These are phyloP conservation scores for Aschersonia sp. DNA, from an alignment of 2,329 filamentous ascomycete genomes.

Conservation along the genomic window DNA sequence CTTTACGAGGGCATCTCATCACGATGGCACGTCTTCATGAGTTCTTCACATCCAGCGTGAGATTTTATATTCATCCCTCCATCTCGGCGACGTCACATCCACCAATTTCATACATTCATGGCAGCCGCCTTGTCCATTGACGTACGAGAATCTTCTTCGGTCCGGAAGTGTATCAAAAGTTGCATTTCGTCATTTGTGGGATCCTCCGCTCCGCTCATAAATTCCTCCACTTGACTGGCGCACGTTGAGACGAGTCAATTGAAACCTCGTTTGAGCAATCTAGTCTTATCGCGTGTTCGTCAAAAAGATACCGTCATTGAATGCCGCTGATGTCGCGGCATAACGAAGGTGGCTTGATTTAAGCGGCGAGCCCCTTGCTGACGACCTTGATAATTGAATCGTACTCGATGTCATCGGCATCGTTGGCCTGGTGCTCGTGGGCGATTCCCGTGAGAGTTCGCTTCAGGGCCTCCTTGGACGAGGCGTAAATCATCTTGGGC, in stretches of 20 bases:
- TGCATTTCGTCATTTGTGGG: background rate
- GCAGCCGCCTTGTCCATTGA: background rate
- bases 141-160: background rate
- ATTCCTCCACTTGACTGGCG: too few species aligned
- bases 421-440: slow-evolving; percentile 71
- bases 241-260: too few species aligned
- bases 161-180: background rate
- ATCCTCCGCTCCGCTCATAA: background rate
- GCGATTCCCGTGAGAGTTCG: slow-evolving; percentile 62
- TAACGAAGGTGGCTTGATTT: slow-evolving; percentile 9
- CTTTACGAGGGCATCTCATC: background rate
- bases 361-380: slow-evolving; percentile 45
- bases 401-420: slow-evolving; percentile 69
- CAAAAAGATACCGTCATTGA: background rate
- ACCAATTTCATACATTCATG: background rate
- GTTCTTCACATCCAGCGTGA: background rate
- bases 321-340: background rate
- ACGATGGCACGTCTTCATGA: background rate
- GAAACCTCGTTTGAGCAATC: too few species aligned
- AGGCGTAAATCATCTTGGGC: slow-evolving; percentile 85
- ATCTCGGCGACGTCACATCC: background rate
- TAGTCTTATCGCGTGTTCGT: background rate
- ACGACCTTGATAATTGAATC: slow-evolving; percentile 53
- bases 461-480: slow-evolving; percentile 78
- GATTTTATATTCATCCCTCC: background rate